Conservation (phyloP, 2,329 filamentous ascomycete species). For the Stachybotrys chlorohalonatus region DNA sequence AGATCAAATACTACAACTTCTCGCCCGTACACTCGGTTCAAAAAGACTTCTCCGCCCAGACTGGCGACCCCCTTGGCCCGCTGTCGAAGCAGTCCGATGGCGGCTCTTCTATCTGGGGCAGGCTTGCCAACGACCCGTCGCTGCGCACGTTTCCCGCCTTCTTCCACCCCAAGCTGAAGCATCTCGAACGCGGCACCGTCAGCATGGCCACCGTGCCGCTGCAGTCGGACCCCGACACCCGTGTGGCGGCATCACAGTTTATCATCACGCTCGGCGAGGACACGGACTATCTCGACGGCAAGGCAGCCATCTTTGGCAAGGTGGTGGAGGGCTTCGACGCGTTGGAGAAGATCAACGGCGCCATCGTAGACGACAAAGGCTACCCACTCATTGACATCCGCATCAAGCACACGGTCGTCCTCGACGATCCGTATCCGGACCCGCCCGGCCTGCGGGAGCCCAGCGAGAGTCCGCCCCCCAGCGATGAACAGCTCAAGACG, state of each 20-base stretch:
- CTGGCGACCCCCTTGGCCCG: constrained; percentile 86
- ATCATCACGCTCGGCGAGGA: constrained; percentile 85
- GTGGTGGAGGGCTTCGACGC: constrained; percentile 94
- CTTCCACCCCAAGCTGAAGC: constrained; percentile 80
- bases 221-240: constrained; percentile 66
- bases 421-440: constrained; percentile 89
- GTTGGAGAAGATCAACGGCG: constrained; percentile 84
- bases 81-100: constrained; percentile 80
- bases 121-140: constrained; percentile 56
- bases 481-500: constrained; percentile 78
- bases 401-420: constrained; percentile 82
- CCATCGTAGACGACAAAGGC: constrained; percentile 79
- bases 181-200: constrained; percentile 81
- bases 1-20: constrained; percentile 99
- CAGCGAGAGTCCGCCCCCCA: constrained; percentile 69
- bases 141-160: constrained; percentile 76
- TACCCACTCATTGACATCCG: constrained; percentile 89
- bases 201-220: constrained; percentile 92
- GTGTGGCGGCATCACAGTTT: constrained; percentile 85
- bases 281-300: constrained; percentile 83
- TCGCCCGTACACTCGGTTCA: constrained; percentile 86
- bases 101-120: constrained; percentile 86
- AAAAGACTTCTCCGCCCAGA: constrained; percentile 93
- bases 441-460: constrained; percentile 69
- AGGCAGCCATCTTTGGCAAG: constrained; percentile 89